These are phyloP conservation scores for Neurospora sp. DNA, from an alignment of 495 filamentous ascomycete genomes.

Conservation along the genomic window DNA sequence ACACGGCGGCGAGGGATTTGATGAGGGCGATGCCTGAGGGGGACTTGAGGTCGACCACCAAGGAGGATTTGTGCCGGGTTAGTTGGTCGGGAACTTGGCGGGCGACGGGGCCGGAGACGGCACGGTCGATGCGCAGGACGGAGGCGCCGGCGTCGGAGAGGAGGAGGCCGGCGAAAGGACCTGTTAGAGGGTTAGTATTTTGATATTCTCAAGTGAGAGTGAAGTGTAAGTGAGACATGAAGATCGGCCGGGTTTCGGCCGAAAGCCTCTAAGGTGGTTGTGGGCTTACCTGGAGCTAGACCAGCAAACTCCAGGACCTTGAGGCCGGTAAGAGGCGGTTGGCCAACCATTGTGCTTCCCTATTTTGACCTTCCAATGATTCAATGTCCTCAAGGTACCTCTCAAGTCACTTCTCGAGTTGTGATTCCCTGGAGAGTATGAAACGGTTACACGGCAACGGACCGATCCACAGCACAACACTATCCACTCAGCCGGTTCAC, in stretches of 20 bases:
- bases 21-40: constrained; percentile 51
- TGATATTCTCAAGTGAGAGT: background rate
- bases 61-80: constrained; percentile 67
- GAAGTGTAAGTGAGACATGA: background rate
- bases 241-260: background rate
- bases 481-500: background rate
- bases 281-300: constrained; percentile 64
- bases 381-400: background rate
- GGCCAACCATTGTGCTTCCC: constrained; percentile 27
- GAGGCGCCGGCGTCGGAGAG: constrained; percentile 82
- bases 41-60: constrained; percentile 69
- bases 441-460: background rate
- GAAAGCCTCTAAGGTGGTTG: background rate
- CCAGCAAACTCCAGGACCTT: constrained; percentile 86
- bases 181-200: constrained; percentile 26
- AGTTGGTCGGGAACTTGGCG: constrained; percentile 55
- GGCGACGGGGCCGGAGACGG: constrained; percentile 17
- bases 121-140: constrained; percentile 79
- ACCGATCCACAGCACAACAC: background rate
- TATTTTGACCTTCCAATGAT: background rate
- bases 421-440: background rate
- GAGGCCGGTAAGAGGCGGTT: constrained; percentile 61
- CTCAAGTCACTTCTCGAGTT: background rate
- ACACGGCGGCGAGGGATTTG: constrained; percentile 47
- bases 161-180: constrained; percentile 81